Evolutionary conservation across 2,329 filamentous ascomycete species (phyloP), one percentile per base, ranked within the genome.

Genomic region (Exophiala phaeomuriformis): DNA sequence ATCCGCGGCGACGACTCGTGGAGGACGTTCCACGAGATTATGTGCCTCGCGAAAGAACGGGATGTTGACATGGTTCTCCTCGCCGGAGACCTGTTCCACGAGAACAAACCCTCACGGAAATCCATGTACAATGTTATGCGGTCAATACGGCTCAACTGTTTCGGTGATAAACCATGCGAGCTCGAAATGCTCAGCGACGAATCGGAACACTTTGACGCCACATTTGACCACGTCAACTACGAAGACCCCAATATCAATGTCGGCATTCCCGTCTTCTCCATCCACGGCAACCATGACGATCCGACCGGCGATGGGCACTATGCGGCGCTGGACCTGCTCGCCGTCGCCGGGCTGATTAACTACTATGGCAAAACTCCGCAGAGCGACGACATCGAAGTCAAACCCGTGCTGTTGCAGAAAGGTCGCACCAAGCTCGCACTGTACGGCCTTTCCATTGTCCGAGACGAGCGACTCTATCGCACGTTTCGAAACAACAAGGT

Each of bases 51-150:
- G 19, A 88, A 85, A 65, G 82, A 84, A 33, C 79, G 85, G 67
- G 93, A 98, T 73, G 93, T 98, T 61, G 93, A 98, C 70, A 97
- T 98, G 93, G 87, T 98, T 0, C 78, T 98, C 1, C 82, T 98
- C 3, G 91, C 86, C 2, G 93, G 93, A 44, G 93, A 98, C 67
- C 79, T 98, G 1, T 98, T 98, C 67, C 94, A 98, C 68, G 91
- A 98, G 63, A 98, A 98, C 70, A 95, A 95, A 65, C 94, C 93
- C 2, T 96, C 90, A 4, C 82, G 93, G 55, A 95, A 96, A 67
- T 85, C 90, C 30, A 88, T 98, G 80, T 97, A 93, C 68, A 89
- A 98, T 67, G 93, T 98, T 57, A 97, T 97, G 89, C 84, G 89
- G 32, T 93, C 88, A 1, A 77, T 98, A 31, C 84, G 93, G 49